Base-by-base conservation (phyloP, 306 rosid species). In the Benincasa hispida region DNA sequence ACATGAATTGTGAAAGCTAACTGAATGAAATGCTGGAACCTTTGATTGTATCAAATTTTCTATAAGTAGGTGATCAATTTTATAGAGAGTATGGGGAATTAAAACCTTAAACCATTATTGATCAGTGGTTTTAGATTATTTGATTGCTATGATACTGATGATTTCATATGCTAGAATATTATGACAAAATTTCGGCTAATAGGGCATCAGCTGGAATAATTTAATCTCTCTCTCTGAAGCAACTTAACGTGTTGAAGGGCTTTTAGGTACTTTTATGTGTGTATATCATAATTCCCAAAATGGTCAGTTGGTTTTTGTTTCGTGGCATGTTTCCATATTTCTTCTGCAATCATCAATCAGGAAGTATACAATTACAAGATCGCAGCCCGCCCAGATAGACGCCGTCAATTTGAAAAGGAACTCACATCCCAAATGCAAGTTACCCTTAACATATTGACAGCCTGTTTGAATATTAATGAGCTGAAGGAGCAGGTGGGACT, bases 321-420 rank as follows among this genome's bases (percentile, higher is more conserved):
- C 39, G 65, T 42, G 76, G 21, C 74, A 41, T 47, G 50, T 58
- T 85, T 80, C 39, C 24, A 62, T 61, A 77, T 41, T 79, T 81
- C 80, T 84, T 65, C 76, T 59, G 56, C 78, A 72, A 48, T 55
- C 67, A 10, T 70, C 76, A 81, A 80, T 81, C 85, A 95, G 99
- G 99, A 95, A 85, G 99, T 95, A 55, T 88, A 80, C 76, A 95
- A 95, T 83, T 87, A 87, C 81, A 95, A 92, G 87, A 95, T 95
- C 78, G 99, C 99, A 67, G 99, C 97, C 82, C 98, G 99, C 22
- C 99, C 93, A 0, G 99, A 95, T 84, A 87, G 99, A 83, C 96
- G 98, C 51, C 97, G 98, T 15, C 99, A 92, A 83, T 95, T 95
- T 77, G 99, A 90, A 83, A 92, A 90, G 76, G 99, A 95, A 89